Base-by-base conservation (phyloP, 2,329 filamentous ascomycete species). In the Cercospora janseana region DNA sequence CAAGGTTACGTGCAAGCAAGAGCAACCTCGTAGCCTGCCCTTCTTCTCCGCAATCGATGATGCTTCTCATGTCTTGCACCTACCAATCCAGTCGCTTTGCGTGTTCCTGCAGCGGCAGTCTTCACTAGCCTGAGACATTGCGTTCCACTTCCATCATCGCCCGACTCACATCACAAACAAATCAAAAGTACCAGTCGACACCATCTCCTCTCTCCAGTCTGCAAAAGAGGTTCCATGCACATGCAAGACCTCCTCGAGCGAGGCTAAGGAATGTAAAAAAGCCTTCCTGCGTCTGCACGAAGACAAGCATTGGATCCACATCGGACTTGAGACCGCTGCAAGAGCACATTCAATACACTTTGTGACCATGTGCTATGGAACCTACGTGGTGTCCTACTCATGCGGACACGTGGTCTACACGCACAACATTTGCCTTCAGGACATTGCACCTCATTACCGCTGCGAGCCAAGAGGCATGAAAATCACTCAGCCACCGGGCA, bases 401-500 rank as follows among this genome's bases (percentile, higher is more conserved):
- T 60, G 57, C 23, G 57, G 57, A 20, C 57, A 60, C 46, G 49
- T 58, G n/a, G 20, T 23, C 21, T 35, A 42, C 13, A 56, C 51
- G n/a, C 53, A 53, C 16, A 51, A 51, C 26, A 49, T 58, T 13
- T 60, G 57, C 31, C 21, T 60, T 26, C 57, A 51, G 26, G 57
- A 58, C 24, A 44, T 60, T 8, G 57, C 48, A 12, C 50, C 57
- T 15, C 57, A 59, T 37, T 58, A 58, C 23, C 53, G 55, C 8
- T 60, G 57, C 46, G 57, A 60, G 46, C 52, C 55, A 20, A 44
- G 55, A 31, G 57, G 57, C 8, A 54, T 56, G 51, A 60, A 60
- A 26, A 60, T 60, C 20, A 58, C 57, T 21, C 52, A 58, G 26
- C 57, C 57, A 21, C 51, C 51, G 10, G 55, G 56, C 27, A 48